Base-by-base conservation (phyloP, 208 protist species). In the Trypanosoma theileri region DNA sequence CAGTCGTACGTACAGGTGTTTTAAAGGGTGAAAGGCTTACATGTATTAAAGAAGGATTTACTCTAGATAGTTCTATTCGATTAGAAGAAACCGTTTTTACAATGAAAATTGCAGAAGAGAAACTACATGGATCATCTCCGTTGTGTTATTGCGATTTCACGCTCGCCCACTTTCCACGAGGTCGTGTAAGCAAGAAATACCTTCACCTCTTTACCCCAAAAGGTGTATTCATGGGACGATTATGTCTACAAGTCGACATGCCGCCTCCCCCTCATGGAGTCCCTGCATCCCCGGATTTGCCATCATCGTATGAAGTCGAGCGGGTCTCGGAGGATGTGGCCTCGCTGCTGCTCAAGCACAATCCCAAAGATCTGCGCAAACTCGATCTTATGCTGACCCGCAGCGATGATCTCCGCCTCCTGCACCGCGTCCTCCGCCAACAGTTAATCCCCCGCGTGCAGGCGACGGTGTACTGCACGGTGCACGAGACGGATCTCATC, bases 61-160 rank as follows among this genome's bases (percentile, higher is more conserved):
- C n/a, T 19, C 17, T 73, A 16, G 60, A 73, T 50, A n/a, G 21
- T 17, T 67, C 50, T 26, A 0, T 56, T 48, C 11, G 24, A 35
- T 17, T 67, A 24, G n/a, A 67, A 17, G 44, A 66, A 42, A 53
- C 45, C 22, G 63, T 76, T 56, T 69, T 86, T 26, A 87, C 84
- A 12, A 57, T 94, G 19, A 91, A 92, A 65, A 63, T 94, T 8
- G 73, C 75, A 51, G 52, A 67, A 42, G 55, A 53, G 14, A 71
- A 71, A 28, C 40, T 87, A 3, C 45, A 81, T 40, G 28, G 59
- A 48, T 64, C 72, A 1, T 71, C 53, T 12, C 51, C 69, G 35
- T 42, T 94, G 9, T 91, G 79, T 69, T 78, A 79, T 65, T 80
- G 78, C n/a, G 85, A 90, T 57, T 91, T 94, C 66, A 80, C 71